Evolutionary conservation across 176 grass and related monocot species (phyloP), one percentile per base, ranked within the genome.

Genomic region (Avena atlantica): DNA sequence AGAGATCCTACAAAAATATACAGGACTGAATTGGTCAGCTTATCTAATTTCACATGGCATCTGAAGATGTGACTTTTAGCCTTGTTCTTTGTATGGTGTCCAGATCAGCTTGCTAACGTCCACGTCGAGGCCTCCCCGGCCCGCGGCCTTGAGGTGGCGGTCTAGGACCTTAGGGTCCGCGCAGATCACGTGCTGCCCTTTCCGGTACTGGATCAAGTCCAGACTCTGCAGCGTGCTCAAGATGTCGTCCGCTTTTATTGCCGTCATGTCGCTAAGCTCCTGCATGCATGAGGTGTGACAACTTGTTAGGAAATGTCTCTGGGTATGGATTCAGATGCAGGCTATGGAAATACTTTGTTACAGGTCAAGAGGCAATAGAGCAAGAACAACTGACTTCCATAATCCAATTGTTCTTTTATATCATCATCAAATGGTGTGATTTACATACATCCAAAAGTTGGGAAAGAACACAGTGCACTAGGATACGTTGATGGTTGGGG

Each of bases 261-360:
- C 92, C 10, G 97, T 99, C 97, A 99, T 99, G 42, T 97, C 94
- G 16, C 97, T 99, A 48, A 99, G 91, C 84, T 99, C 97, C 97
- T 99, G 91, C 31, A 61, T 79, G 44, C 27, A 88, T 82, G 27
- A 88, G 78, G 62, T 13, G 19, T 36, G 9, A 72, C 1, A 82
- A 50, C 11, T 34, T 78, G 53, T 82, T 86, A 91, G 37, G 10
- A 58, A 27, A 23, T 67, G 81, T 19, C 45, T 44, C 5, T 44
- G 42, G 42, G 7, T 37, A 31, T 78, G 23, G 80, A 16, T 75
- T 79, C 58, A 27, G 19, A 82, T 78, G 72, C 49, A 66, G 59
- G 59, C 60, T 19, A 79, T 45, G 66, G 34, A 62, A 31, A 71
- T 29, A 82, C 49, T 45, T 63, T 20, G 58, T 21, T 75, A 81